phyloP scores from a whole-genome alignment of 2,329 filamentous ascomycete species.

The Domatiomyces catenatus region DNA sequence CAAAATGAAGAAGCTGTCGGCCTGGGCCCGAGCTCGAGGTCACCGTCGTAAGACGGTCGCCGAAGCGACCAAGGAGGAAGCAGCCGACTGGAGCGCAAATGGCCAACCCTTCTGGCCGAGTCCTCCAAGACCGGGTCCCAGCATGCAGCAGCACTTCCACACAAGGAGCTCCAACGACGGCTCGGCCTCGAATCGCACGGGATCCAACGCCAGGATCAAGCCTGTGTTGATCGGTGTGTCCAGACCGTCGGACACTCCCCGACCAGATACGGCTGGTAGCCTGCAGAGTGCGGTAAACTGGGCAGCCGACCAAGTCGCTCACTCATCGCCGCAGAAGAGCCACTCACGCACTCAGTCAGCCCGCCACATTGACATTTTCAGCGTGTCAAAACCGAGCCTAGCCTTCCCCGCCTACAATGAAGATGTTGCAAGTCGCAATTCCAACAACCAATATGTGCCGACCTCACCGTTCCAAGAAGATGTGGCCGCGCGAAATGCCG shows the following conservation, averaged over 20 bases:
- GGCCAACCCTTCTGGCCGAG: background rate
- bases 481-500: constrained; percentile 14
- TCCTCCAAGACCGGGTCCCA: background rate
- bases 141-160: background rate
- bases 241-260: constrained; percentile 8
- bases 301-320: constrained; percentile 10
- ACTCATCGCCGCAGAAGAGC: constrained; percentile 3
- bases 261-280: constrained; percentile 13
- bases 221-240: constrained; percentile 8
- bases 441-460: constrained; percentile 8
- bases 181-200: background rate
- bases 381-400: constrained; percentile 6
- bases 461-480: constrained; percentile 15
- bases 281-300: constrained; percentile 14
- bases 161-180: background rate
- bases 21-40: background rate
- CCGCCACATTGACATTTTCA: constrained; percentile 15
- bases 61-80: background rate
- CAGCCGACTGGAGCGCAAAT: background rate
- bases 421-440: constrained; percentile 13
- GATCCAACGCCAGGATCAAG: constrained; percentile 4
- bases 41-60: background rate
- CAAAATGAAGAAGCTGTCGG: background rate
- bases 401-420: constrained; percentile 11
- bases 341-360: constrained; percentile 6